Percentiles rank a stretch among this genome's conserved stretches.
These are phyloP conservation scores for Plenodomus biglobosus DNA, from an alignment of 2,329 filamentous ascomycete genomes.

Conservation along the genomic window DNA sequence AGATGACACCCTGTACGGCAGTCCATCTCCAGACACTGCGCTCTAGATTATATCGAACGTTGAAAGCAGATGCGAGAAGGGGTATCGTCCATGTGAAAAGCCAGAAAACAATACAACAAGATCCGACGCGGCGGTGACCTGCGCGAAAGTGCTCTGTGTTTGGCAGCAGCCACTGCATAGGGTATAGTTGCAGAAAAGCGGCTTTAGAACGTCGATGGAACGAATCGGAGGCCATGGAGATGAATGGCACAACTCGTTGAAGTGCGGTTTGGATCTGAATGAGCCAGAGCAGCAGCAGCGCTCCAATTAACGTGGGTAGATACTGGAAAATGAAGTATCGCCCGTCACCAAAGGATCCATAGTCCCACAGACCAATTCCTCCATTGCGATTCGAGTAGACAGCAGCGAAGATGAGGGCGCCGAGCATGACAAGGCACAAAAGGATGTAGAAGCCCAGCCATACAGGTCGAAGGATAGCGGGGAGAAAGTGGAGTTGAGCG, in stretches of 20 bases:
- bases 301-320: slow-evolving; percentile 75
- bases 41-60: slow-evolving; percentile 61
- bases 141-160: slow-evolving; percentile 67
- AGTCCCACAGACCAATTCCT: slow-evolving; percentile 67
- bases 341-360: slow-evolving; percentile 67
- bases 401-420: slow-evolving; percentile 70
- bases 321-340: slow-evolving; percentile 87
- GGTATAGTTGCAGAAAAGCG: slow-evolving; percentile 63
- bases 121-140: slow-evolving; percentile 67
- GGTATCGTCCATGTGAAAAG: slow-evolving; percentile 77
- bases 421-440: slow-evolving; percentile 69
- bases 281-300: slow-evolving; percentile 72
- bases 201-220: slow-evolving; percentile 61
- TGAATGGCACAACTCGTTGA: slow-evolving; percentile 76
- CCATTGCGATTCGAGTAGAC: slow-evolving; percentile 42
- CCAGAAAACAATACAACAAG: slow-evolving; percentile 72
- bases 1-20: slow-evolving; percentile 73
- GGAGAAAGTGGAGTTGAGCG: slow-evolving; percentile 65
- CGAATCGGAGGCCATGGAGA: slow-evolving; percentile 69
- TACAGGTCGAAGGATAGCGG: slow-evolving; percentile 67
- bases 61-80: slow-evolving; percentile 75
- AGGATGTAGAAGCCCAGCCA: slow-evolving; percentile 64
- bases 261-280: slow-evolving; percentile 73
- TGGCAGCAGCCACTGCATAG: slow-evolving; percentile 68
- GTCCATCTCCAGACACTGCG: slow-evolving; percentile 75